Evolutionary conservation across 139 green algal genomes (phyloP).

Genomic region (Monoraphidium neglectum): DNA sequence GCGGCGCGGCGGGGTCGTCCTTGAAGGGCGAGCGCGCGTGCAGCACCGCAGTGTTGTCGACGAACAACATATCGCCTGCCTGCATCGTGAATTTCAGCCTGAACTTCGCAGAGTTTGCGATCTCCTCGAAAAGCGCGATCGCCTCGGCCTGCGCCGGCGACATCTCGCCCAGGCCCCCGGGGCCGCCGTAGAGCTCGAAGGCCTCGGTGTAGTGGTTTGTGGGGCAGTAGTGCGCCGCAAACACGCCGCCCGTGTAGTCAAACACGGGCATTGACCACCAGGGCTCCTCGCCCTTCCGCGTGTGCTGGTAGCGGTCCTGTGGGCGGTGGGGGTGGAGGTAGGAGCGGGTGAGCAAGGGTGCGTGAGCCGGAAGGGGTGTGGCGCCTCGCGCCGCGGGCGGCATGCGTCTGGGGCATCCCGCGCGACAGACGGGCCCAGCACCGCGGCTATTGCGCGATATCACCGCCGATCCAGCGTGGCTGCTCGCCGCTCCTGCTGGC

Average conservation of each 20-base stretch:
- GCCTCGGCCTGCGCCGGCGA: neutral
- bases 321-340: no score
- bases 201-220: neutral
- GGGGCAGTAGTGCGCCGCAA: neutral
- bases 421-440: no score
- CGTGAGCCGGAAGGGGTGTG: no score
- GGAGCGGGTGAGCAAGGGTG: no score
- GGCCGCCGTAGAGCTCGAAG: neutral
- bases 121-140: neutral
- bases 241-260: neutral
- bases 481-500: no score
- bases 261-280: constrained; percentile 5
- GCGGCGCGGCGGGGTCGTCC: neutral
- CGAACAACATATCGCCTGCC: neutral
- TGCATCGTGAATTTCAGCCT: constrained; percentile 1
- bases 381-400: no score
- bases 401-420: no score
- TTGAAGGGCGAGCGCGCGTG: neutral
- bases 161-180: neutral
- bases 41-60: constrained; percentile 12
- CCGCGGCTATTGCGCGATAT: no score
- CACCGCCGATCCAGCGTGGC: no score
- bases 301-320: constrained; percentile 12
- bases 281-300: neutral
- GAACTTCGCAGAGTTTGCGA: neutral